Evolutionary conservation across 371 early-diverging fungal genomes (phyloP).

Genomic region (Mortierella sp.): DNA sequence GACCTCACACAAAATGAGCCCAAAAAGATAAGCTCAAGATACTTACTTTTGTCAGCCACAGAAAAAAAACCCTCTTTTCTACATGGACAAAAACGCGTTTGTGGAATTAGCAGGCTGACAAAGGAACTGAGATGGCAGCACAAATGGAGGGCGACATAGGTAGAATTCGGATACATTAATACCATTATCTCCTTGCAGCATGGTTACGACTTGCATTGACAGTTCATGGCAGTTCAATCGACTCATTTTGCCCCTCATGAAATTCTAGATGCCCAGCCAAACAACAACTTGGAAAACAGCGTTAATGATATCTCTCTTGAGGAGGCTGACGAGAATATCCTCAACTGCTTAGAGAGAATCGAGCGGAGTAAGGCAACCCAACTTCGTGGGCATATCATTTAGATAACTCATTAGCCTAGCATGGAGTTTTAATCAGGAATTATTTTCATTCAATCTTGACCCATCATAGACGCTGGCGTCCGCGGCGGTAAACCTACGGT

Average conservation of each 20-base stretch:
- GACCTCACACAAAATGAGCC: neutral
- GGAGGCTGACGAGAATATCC: slow-evolving; percentile 33
- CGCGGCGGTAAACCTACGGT: slow-evolving; percentile 41
- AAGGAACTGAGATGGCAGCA: neutral
- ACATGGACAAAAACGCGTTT: neutral
- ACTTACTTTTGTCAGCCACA: neutral
- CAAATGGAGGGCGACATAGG: slow-evolving; percentile 21
- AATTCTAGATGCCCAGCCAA: slow-evolving; percentile 5
- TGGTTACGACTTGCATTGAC: neutral
- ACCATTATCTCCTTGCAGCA: neutral
- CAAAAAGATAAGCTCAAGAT: neutral
- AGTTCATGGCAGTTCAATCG: neutral
- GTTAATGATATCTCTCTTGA: slow-evolving; percentile 25
- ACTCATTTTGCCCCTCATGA: neutral
- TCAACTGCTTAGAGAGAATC: slow-evolving; percentile 33
- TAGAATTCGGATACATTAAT: neutral
- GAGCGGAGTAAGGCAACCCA: slow-evolving; percentile 30
- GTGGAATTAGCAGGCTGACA: neutral
- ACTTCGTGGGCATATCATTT: neutral
- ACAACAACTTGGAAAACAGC: neutral
- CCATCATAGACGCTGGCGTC: slow-evolving; percentile 43
- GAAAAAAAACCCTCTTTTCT: neutral
- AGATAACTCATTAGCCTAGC: neutral
- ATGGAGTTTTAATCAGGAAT: neutral
- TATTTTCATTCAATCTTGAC: neutral